Evolutionary conservation across 441 rosid species (phyloP), one percentile per base, ranked within the genome.

Genomic region (Gossypium laxum): DNA sequence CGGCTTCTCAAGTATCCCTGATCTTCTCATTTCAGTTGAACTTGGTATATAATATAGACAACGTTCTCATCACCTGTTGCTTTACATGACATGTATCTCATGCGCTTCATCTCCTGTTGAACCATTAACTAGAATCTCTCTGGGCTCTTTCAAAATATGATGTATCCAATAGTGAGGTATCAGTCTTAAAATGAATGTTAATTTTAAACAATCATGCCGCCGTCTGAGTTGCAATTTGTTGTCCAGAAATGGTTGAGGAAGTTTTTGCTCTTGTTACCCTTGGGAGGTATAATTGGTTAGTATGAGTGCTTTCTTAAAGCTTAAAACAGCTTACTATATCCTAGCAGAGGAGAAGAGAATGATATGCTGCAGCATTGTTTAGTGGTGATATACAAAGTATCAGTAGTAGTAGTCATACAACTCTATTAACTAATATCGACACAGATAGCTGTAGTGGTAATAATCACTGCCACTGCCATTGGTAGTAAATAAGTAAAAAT

Each of bases 1-100:
- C 74, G 73, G 69, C 78, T 81, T 80, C 88, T 92, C 11, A 88
- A 85, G 93, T 90, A 92, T 88, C 93, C 94, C 83, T 85, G 63
- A 60, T 74, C 67, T 50, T 22, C 2, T 19, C 19, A 14, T 72
- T 32, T 69, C 30, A 26, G 5, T 63, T 26, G 67, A 22, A 65
- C 41, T 70, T 59, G 43, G 11, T 34, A 19, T 55, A 1, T 24
- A 2, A 30, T 56, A 38, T 7, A 34, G 56, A 45, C 24, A 2
- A n/a, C 14, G 54, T 51, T 8, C 10, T 26, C 10, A 10, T 7
- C 71, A 57, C 10, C 63, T 60, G 65, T 60, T 65, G 41, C 18
- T 12, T 56, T 68, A 12, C 71, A 24, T 65, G 18, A 19, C 34
- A 48, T 10, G 24, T 66, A 41, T 62, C 54, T 41, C 60, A 34